These are phyloP conservation scores for Paramyrothecium sp. DNA, from an alignment of 2,329 filamentous ascomycete species.

Conservation along the genomic window DNA sequence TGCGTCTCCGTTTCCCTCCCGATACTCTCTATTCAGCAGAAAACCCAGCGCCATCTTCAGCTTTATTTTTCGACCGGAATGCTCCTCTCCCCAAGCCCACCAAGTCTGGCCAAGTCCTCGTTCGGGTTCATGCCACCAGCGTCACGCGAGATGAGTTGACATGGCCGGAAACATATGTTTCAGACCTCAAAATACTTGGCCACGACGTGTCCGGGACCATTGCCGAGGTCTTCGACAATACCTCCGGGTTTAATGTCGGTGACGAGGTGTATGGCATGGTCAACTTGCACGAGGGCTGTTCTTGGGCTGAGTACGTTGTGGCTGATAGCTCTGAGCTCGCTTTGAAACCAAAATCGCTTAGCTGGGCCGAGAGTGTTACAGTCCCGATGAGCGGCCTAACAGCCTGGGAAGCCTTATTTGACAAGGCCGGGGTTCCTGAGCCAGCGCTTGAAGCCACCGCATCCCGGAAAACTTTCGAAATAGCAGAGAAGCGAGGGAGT, in stretches of 20 bases:
- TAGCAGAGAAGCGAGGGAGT: background rate
- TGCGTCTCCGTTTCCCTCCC: constrained; percentile 6
- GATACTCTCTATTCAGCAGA: constrained; percentile 9
- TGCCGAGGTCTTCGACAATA: constrained; percentile 2
- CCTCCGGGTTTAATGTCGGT: constrained; percentile 22
- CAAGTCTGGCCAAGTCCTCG: constrained; percentile 9
- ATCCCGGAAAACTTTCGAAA: background rate
- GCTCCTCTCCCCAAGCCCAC: constrained; percentile 4
- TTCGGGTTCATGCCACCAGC: constrained; percentile 12
- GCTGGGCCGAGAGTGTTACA: background rate
- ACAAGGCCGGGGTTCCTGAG: background rate
- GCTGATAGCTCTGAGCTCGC: background rate
- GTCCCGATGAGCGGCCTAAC: background rate
- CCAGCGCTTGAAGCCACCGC: background rate
- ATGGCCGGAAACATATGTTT: constrained; percentile 11
- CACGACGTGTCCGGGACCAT: constrained; percentile 13
- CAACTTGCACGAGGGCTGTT: background rate
- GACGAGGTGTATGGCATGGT: constrained; percentile 22
- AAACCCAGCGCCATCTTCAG: constrained; percentile 8
- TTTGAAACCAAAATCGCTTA: background rate
- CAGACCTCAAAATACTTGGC: constrained; percentile 6
- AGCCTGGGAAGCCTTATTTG: background rate
- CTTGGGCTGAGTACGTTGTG: background rate
- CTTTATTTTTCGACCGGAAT: constrained; percentile 5
- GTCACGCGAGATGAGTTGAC: constrained; percentile 15